A percentile compares a stretch with the other conserved stretches of the same genome.
These are phyloP conservation scores for Pseudomassariella vexata DNA, from an alignment of 2,329 filamentous ascomycete species.

Conservation along the genomic window DNA sequence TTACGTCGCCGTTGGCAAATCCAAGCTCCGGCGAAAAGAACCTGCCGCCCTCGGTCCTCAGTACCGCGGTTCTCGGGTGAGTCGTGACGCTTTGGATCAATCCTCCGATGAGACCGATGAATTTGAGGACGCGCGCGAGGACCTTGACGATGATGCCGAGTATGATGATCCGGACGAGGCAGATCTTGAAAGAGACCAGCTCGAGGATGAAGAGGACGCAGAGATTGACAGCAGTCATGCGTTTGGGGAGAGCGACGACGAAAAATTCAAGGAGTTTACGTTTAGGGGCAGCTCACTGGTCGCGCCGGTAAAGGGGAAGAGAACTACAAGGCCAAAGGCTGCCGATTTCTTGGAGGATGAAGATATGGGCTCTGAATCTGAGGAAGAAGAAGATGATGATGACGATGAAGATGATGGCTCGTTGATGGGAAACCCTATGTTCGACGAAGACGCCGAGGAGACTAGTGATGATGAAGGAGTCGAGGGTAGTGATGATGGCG, in stretches of 20 bases:
- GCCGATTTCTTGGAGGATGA: constrained; percentile 47
- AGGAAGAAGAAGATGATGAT: constrained; percentile 29
- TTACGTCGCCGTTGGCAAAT: constrained; percentile 51
- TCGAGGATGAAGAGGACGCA: constrained; percentile 42
- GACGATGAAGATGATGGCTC: constrained; percentile 23
- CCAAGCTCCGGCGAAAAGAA: constrained; percentile 72
- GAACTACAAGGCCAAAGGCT: constrained; percentile 40
- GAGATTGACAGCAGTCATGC: constrained; percentile 64
- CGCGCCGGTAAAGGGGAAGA: constrained; percentile 24
- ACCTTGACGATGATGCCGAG: constrained; percentile 40
- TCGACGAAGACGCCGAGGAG: constrained; percentile 25
- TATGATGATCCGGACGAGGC: constrained; percentile 52
- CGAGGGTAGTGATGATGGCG: constrained; percentile 14
- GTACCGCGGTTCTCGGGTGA: constrained; percentile 74
- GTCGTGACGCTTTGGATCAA: constrained; percentile 52
- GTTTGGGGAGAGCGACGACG: constrained; percentile 78
- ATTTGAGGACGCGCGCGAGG: constrained; percentile 29
- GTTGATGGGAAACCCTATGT: constrained; percentile 22
- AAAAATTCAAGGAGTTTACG: constrained; percentile 69
- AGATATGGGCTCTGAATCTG: constrained; percentile 28
- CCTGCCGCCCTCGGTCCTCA: constrained; percentile 65
- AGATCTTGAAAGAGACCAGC: constrained; percentile 46
- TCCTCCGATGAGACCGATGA: constrained; percentile 34
- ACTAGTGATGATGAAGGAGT: constrained; percentile 25
- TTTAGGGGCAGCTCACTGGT: constrained; percentile 55